These are phyloP conservation scores for Carex myosuroides DNA, from an alignment of 176 grass and related monocot species.

Conservation along the genomic window DNA sequence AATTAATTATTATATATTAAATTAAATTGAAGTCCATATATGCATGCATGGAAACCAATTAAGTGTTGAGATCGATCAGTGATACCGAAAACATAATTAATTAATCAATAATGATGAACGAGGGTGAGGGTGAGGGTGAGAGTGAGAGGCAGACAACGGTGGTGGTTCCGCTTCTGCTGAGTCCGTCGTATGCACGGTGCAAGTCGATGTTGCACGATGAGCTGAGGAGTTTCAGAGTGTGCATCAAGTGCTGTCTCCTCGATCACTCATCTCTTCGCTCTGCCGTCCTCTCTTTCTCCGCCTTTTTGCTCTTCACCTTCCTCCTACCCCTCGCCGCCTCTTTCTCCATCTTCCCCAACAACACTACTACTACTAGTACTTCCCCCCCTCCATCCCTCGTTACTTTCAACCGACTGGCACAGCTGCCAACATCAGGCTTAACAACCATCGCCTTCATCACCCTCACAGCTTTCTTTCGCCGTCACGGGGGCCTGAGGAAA, in stretches of 20 bases:
- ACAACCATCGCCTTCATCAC: conserved; percentile 58
- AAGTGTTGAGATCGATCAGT: no score
- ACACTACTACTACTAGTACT: no score
- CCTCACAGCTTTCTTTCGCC: conserved; percentile 55
- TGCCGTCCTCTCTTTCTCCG: conserved; percentile 41
- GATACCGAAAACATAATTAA: no score
- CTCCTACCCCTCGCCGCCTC: conserved; percentile 36
- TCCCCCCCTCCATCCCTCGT: conserved; percentile 25
- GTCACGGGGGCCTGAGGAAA: conserved; percentile 47
- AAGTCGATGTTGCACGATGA: conserved; percentile 81
- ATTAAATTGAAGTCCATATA: no score
- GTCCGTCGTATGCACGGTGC: conserved; percentile 62
- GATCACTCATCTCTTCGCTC: conserved; percentile 55
- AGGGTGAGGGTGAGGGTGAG: no score
- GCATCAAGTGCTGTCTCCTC: conserved; percentile 63
- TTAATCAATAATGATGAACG: no score
- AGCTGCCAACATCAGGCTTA: conserved; percentile 55
- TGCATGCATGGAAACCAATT: no score
- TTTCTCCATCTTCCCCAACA: conserved; percentile 31
- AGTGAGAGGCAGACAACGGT: background rate
- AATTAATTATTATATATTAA: no score
- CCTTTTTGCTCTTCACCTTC: conserved; percentile 50
- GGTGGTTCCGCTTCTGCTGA: conserved; percentile 49
- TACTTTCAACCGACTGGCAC: conserved; percentile 50
- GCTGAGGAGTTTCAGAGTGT: conserved; percentile 73